Percentiles rank a stretch among this genome's conserved stretches.
Evolutionary conservation across 371 early-diverging fungal species (phyloP).

Genomic region (Mucor circinelloides): DNA sequence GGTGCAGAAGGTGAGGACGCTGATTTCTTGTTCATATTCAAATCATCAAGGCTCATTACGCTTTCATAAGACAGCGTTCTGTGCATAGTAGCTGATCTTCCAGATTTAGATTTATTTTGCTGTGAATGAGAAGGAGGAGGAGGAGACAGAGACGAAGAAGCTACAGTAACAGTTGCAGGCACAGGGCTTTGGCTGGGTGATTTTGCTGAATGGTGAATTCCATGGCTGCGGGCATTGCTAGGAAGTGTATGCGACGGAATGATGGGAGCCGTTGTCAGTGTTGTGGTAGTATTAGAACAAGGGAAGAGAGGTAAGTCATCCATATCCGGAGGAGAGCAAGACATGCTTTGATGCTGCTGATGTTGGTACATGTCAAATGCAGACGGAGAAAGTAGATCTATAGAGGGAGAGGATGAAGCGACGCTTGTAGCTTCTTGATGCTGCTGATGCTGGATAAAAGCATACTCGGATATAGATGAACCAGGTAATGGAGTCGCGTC

Average conservation of each 20-base stretch:
- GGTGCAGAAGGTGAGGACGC: not conserved
- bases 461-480: not conserved
- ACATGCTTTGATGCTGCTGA: not conserved
- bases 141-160: not conserved
- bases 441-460: not conserved
- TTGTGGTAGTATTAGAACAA: not conserved
- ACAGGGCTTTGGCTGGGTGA: not conserved
- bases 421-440: constrained; percentile 2
- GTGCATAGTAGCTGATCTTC: constrained; percentile 2
- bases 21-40: constrained; percentile 6
- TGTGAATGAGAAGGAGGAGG: not conserved
- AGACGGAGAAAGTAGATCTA: constrained; percentile 13
- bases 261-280: not conserved
- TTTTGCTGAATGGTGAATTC: not conserved
- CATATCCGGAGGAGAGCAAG: constrained; percentile 9
- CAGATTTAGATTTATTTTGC: not conserved
- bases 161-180: not conserved
- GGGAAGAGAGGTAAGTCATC: constrained; percentile 8
- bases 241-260: not conserved
- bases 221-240: not conserved
- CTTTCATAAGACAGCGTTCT: constrained; percentile 26
- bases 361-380: constrained; percentile 7
- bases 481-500: not conserved
- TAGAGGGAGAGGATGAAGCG: constrained; percentile 16
- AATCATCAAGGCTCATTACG: constrained; percentile 15